Evolutionary conservation across 2,329 filamentous ascomycete genomes (phyloP), one percentile per base, ranked within the genome.

Genomic region (Microthyrium microscopicum): DNA sequence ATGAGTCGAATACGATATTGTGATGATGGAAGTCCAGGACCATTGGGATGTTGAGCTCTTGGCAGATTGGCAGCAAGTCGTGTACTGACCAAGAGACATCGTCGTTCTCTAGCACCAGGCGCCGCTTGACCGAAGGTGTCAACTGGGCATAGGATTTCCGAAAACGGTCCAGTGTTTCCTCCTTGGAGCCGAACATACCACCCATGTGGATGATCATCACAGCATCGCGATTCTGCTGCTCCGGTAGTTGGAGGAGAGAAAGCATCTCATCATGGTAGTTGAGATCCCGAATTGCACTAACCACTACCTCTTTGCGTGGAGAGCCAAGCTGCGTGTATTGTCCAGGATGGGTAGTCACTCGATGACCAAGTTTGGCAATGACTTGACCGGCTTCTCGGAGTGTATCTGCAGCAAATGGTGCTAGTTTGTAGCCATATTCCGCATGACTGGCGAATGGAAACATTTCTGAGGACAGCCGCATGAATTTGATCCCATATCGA

Each of bases 131-230:
- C 3, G 71, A 67, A 3, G 71, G 64, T 0, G 79, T 68, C 1
- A 91, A 54, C 2, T 50, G 62, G 1, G 58, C 58, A 41, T 92
- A 92, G 41, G 85, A 84, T 32, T 73, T 56, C 17, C 77, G 67
- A 52, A 93, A 93, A 2, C 85, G 70, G 36, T 77, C 66, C 4
- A 93, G 57, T 0, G 84, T 85, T 0, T 77, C 80, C 7, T 54
- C 61, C 52, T 91, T 95, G 51, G 92, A 82, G 5, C 85, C 85
- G 47, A 87, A 94, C 0, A 78, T 70, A 6, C 87, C 87, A 12
- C 87, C 87, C 70, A 95, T 81, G 49, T 95, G 87, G 6, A 95
- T 48, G 36, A 95, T 84, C 80, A 94, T 91, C 35, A 95, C 75
- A 2, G 87, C 87, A 50, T 94, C 84, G 20, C 73, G 73, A 44